Evolutionary conservation across 352 stramenopile genomes (phyloP).

Genomic region (Globisporangium barbulae): DNA sequence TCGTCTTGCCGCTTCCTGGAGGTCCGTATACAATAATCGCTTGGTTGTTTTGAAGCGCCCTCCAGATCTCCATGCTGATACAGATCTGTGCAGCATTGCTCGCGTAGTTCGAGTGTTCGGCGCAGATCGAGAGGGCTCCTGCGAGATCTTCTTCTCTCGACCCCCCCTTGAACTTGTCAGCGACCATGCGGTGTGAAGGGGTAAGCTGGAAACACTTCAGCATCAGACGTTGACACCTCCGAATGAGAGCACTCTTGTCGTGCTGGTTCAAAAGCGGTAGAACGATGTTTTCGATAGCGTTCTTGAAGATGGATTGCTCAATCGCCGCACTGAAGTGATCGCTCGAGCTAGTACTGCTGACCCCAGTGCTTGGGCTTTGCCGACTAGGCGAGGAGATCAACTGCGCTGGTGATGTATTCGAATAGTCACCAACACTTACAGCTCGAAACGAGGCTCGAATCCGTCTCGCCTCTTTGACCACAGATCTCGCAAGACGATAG

Average conservation of each 20-base stretch:
- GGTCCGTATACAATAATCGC: slow-evolving; percentile 37
- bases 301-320: slow-evolving; percentile 15
- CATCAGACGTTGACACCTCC: slow-evolving; percentile 12
- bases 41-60: slow-evolving; percentile 24
- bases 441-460: slow-evolving; percentile 6
- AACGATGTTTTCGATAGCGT: slow-evolving; percentile 8
- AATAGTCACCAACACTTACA: not conserved
- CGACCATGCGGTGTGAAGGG: slow-evolving; percentile 20
- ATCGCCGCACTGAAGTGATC: slow-evolving; percentile 1
- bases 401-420: not conserved
- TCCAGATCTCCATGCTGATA: slow-evolving; percentile 38
- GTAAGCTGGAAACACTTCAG: slow-evolving; percentile 27
- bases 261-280: not conserved
- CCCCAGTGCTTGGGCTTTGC: not conserved
- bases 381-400: not conserved
- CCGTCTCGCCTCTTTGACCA: slow-evolving; percentile 8
- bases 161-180: slow-evolving; percentile 2
- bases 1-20: slow-evolving; percentile 40
- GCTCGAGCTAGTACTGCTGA: not conserved
- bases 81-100: slow-evolving; percentile 18
- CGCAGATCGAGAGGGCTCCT: slow-evolving; percentile 42
- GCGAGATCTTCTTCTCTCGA: slow-evolving; percentile 29
- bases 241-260: not conserved
- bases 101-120: slow-evolving; percentile 26
- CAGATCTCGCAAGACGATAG: slow-evolving; percentile 1